Evolutionary conservation across 2,329 filamentous ascomycete genomes (phyloP), one percentile per base, ranked within the genome.

Genomic region (Aspergillus sp.): DNA sequence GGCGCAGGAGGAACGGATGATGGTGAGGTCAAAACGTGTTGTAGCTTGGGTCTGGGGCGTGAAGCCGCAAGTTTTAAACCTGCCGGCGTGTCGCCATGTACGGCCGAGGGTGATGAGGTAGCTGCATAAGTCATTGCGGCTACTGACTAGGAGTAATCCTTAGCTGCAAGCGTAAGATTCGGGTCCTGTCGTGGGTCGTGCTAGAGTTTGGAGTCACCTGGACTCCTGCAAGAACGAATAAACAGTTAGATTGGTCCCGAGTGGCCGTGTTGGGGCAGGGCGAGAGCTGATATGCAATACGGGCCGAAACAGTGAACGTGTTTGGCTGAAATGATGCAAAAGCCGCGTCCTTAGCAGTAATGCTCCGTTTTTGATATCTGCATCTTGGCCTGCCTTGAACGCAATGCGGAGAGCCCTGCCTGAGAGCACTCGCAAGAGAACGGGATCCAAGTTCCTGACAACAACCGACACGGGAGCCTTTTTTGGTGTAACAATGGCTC

Each of bases 351-450:
- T 72, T 70, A 75, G 68, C 68, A 71, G 69, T 70, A 69, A 68
- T 69, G 65, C 66, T 68, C 65, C 55, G 68, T 66, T 70, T 68
- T 75, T 72, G 72, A 71, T 73, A 68, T 72, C 69, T 75, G 74
- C 74, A 77, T 77, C 67, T 76, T 77, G 74, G 65, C 73, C 69
- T 68, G 67, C 66, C 64, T 70, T 63, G 66, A 66, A 71, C 73
- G 68, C 65, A 67, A 73, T 71, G 70, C 69, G 70, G 66, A 73
- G 71, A 70, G 71, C 71, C 67, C 74, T 76, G 64, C 71, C 72
- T 62, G 72, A 74, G 72, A 74, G 71, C 73, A 65, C 66, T 71
- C 70, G 68, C 65, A 66, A 61, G 53, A 60, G 65, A 64, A 61
- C 56, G 55, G 60, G 17, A 61, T 57, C 53, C 56, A 52, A 59